Evolutionary conservation across 805 yeast species (phyloP).

Genomic region (Blastobotrys americana): DNA sequence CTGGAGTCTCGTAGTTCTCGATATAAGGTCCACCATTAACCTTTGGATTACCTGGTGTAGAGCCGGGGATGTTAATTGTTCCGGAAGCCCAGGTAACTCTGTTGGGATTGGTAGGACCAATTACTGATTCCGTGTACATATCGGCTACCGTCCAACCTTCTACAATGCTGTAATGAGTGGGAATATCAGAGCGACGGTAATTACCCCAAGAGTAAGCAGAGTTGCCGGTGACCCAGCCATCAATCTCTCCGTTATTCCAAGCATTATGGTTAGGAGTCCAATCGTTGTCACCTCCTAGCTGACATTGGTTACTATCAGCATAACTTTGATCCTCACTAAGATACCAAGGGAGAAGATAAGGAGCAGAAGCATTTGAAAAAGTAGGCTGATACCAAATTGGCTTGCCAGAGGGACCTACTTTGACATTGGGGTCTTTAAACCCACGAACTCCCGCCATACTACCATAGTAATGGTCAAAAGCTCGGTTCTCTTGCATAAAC

Average conservation of each 20-base stretch:
- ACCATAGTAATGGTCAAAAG: constrained; percentile 22
- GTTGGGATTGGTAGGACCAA: constrained; percentile 24
- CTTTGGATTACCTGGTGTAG: constrained; percentile 15
- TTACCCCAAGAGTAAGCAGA: constrained; percentile 20
- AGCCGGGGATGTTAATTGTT: constrained; percentile 19
- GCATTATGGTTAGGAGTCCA: constrained; percentile 21
- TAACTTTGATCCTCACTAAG: constrained; percentile 13
- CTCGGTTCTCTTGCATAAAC: constrained; percentile 23
- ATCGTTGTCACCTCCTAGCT: constrained; percentile 19
- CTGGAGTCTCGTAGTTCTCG: constrained; percentile 19
- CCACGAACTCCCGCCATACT: constrained; percentile 23
- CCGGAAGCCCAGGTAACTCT: constrained; percentile 24
- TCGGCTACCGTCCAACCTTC: constrained; percentile 23
- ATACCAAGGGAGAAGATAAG: constrained; percentile 18
- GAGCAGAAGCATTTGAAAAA: constrained; percentile 2
- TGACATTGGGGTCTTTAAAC: constrained; percentile 22
- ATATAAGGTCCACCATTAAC: constrained; percentile 20
- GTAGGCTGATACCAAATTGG: constrained; percentile 18
- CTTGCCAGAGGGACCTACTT: constrained; percentile 5
- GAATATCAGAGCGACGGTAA: constrained; percentile 17
- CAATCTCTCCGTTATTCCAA: constrained; percentile 21
- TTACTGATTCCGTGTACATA: constrained; percentile 22
- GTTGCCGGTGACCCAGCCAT: constrained; percentile 21
- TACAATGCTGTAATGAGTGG: constrained; percentile 20
- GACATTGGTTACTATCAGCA: constrained; percentile 17